These are phyloP conservation scores for Phialocephala sp. DNA, from an alignment of 2,329 filamentous ascomycete genomes.

Conservation along the genomic window DNA sequence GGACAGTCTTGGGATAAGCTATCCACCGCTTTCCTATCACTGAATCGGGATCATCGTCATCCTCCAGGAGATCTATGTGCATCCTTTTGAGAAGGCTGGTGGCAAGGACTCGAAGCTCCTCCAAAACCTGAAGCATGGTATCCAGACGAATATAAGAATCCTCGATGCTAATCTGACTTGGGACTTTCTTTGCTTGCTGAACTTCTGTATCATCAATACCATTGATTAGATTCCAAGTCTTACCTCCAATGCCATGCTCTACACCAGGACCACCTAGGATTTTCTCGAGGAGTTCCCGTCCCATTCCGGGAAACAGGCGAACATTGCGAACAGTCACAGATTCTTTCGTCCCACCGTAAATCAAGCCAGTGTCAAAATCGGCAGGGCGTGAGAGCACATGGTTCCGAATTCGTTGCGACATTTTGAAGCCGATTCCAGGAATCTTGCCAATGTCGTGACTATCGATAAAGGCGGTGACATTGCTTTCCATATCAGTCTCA, in stretches of 20 bases:
- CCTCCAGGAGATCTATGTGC: conserved; percentile 73
- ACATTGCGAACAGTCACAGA: conserved; percentile 70
- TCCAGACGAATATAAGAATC: conserved; percentile 83
- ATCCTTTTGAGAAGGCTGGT: conserved; percentile 77
- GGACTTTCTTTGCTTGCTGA: conserved; percentile 71
- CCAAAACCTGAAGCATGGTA: conserved; percentile 64
- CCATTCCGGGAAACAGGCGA: conserved; percentile 66
- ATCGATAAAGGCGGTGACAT: conserved; percentile 75
- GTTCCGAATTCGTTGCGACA: conserved; percentile 69
- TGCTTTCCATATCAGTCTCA: conserved; percentile 45
- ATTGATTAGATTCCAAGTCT: conserved; percentile 79
- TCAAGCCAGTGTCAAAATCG: conserved; percentile 50
- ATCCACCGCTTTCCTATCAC: conserved; percentile 63
- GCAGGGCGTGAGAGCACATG: conserved; percentile 56
- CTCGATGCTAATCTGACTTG: conserved; percentile 91
- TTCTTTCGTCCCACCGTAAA: conserved; percentile 57
- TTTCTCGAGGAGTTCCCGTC: conserved; percentile 67
- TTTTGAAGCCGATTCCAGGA: conserved; percentile 84
- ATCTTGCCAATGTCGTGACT: conserved; percentile 77
- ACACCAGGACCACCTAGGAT: conserved; percentile 73
- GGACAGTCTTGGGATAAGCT: conserved; percentile 80
- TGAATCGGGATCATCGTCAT: conserved; percentile 32
- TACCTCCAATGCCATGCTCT: conserved; percentile 72
- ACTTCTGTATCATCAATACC: conserved; percentile 81
- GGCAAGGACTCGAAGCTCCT: conserved; percentile 72